Evolutionary conservation across 441 rosid species (phyloP), one percentile per base, ranked within the genome.

Genomic region (Manihot esculenta): DNA sequence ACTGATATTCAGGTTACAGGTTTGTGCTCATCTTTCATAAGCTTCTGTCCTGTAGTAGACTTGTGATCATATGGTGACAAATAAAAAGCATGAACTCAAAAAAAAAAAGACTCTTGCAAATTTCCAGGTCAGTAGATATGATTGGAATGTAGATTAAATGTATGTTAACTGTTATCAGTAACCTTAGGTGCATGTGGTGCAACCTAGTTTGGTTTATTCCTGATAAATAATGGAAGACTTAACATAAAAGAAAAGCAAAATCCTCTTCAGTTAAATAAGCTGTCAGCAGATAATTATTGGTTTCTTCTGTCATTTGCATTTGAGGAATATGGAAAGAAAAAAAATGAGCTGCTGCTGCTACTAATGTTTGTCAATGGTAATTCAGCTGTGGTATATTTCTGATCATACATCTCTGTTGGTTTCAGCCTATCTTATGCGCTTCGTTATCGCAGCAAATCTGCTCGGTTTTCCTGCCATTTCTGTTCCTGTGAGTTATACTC

Each of bases 401-500:
- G 21, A 17, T 68, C 49, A 17, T 20, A 20, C 6, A 20, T 9
- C 62, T 78, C 24, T 17, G 41, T 72, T 21, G 62, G 72, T 76
- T 77, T 66, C 89, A 90, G 97, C 78, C 80, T 72, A 89, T 74
- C 91, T 93, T 26, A 90, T 93, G 97, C 83, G 87, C 50, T 93
- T 93, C 70, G 62, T 85, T 38, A 2, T 79, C 53, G 78, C 92
- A 7, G 90, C 83, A 38, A 90, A 93, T 76, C 95, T 93, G 77
- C 86, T 90, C 10, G 97, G 98, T 51, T 75, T 93, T 47, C 97
- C 98, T 14, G 97, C 96, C 77, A 88, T 91, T 72, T 82, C 95
- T 63, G 78, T 93, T 74, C 98, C 97, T 5, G 97, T 93, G 74
- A 80, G 91, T 82, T 51, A 30, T 44, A 7, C 50, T 51, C 55